Percentiles rank a stretch among this genome's conserved stretches.
Evolutionary conservation across 139 green algal species (phyloP).

Genomic region (Closterium sp.): DNA sequence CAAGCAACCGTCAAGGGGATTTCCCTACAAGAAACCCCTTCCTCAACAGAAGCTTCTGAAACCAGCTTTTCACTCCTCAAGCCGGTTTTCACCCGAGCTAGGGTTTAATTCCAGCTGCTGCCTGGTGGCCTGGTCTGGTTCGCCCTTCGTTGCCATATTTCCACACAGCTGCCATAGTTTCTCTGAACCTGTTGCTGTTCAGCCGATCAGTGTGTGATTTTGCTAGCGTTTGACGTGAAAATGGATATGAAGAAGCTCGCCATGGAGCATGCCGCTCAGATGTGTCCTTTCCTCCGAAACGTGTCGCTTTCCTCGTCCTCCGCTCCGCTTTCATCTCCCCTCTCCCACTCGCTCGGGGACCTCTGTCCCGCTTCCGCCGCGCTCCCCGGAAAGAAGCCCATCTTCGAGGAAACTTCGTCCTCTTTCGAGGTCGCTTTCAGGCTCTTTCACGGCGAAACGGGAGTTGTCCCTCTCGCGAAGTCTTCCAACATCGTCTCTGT

Average conservation of each 20-base stretch:
- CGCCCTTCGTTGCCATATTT: background rate
- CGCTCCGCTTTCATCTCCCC: background rate
- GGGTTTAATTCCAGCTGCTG: background rate
- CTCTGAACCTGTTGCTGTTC: too few species aligned
- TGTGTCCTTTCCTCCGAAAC: background rate
- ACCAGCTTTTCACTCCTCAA: background rate
- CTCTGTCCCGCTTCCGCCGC: background rate
- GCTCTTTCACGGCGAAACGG: conserved; percentile 41
- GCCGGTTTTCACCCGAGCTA: background rate
- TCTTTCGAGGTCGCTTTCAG: conserved; percentile 24
- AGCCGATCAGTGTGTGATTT: background rate
- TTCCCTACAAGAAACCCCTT: background rate
- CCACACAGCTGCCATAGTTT: background rate
- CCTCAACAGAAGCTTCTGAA: background rate
- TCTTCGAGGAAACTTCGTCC: conserved; percentile 39
- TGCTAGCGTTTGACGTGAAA: background rate
- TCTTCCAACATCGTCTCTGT: background rate
- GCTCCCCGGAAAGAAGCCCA: background rate
- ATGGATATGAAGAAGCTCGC: background rate
- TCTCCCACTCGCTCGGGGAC: background rate
- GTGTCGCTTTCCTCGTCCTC: background rate
- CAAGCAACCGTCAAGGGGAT: background rate
- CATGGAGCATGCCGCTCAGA: background rate
- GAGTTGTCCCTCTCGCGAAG: conserved; percentile 26
- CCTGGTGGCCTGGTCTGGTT: background rate